These are phyloP conservation scores for Erigeron philadelphicus DNA, from an alignment of 140 eudicot genomes.

Conservation along the genomic window DNA sequence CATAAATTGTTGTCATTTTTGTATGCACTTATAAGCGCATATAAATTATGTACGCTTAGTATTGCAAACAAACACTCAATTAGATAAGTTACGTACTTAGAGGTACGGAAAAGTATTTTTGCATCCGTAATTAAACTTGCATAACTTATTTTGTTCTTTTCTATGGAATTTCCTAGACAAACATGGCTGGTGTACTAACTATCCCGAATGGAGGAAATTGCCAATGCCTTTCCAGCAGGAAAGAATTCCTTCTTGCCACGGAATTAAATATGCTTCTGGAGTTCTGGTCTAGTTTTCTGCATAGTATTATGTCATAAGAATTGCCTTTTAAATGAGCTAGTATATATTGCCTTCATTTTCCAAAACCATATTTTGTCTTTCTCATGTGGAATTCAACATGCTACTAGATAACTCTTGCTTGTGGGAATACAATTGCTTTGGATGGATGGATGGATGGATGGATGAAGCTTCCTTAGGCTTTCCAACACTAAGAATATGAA, in stretches of 20 bases:
- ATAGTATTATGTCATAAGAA: slow-evolving; percentile 2
- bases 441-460: not conserved
- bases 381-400: slow-evolving; percentile 15
- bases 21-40: no score
- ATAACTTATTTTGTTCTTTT: slow-evolving; percentile 13
- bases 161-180: not conserved
- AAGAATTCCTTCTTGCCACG: slow-evolving; percentile 12
- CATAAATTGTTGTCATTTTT: no score
- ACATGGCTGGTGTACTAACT: slow-evolving; percentile 1
- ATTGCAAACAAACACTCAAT: no score
- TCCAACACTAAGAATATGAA: not conserved
- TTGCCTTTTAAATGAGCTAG: not conserved
- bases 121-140: not conserved
- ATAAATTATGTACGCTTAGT: no score
- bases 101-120: slow-evolving; percentile 3
- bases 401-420: not conserved
- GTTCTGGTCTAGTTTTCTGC: slow-evolving; percentile 11
- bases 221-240: slow-evolving; percentile 19
- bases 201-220: slow-evolving; percentile 15
- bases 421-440: not conserved
- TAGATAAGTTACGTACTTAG: no score
- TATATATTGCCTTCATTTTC: slow-evolving; percentile 11
- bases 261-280: not conserved
- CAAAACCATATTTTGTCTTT: not conserved
- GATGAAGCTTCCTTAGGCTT: slow-evolving; percentile 9